Evolutionary conservation across 352 stramenopile species (phyloP).

Genomic region (Pythium phragmitis): DNA sequence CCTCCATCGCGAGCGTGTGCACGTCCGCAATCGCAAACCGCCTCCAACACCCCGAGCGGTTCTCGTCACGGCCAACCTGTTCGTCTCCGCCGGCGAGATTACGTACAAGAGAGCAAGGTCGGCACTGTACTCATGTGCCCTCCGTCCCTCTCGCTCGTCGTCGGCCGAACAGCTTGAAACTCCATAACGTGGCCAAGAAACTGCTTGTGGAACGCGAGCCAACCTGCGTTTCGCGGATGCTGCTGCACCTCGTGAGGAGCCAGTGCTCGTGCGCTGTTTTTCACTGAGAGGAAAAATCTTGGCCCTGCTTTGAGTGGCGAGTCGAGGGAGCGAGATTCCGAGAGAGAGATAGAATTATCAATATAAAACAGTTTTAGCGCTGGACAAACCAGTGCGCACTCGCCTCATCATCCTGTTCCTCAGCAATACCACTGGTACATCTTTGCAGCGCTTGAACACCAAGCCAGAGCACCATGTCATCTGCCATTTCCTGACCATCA

Average conservation of each 20-base stretch:
- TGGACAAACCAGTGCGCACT: not conserved
- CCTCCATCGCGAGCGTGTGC: not conserved
- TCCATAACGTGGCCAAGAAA: slow-evolving; percentile 1
- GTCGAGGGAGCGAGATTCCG: not conserved
- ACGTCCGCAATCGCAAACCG: slow-evolving; percentile 1
- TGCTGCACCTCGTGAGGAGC: not conserved
- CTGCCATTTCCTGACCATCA: no score
- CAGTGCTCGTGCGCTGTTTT: not conserved
- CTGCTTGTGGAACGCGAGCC: not conserved
- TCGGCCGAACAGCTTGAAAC: slow-evolving; percentile 18
- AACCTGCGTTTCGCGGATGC: slow-evolving; percentile 3
- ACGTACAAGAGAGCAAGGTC: not conserved
- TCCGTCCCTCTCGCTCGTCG: slow-evolving; percentile 5
- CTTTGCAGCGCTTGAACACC: no score
- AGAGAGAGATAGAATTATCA: not conserved
- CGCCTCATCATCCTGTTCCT: not conserved
- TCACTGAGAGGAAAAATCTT: not conserved
- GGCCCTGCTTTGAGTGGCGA: not conserved
- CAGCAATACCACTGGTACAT: no score
- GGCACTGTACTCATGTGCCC: slow-evolving; percentile 11
- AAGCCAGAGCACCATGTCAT: no score
- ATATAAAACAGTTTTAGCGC: slow-evolving; percentile 9
- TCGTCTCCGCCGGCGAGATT: slow-evolving; percentile 11
- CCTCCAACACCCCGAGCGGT: not conserved
- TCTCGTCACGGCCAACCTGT: slow-evolving; percentile 16